phyloP scores from a whole-genome alignment of 2,329 filamentous ascomycete species.

The Paecilomyces sp. region DNA sequence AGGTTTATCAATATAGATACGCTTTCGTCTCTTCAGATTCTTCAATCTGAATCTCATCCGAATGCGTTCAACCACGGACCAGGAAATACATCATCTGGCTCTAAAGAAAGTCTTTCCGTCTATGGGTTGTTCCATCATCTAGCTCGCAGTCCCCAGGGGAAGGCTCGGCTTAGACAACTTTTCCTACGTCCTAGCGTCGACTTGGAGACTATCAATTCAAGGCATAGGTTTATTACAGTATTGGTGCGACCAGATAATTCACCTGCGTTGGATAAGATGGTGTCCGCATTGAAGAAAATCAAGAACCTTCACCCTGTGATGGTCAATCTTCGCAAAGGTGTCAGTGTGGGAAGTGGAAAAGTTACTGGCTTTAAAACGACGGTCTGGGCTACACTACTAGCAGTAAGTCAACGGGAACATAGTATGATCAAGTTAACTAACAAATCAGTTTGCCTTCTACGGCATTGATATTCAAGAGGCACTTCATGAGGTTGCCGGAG shows the following conservation, averaged over 20 bases:
- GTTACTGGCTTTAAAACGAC: conserved; percentile 54
- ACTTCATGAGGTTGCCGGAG: conserved; percentile 51
- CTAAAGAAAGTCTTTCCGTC: conserved; percentile 75
- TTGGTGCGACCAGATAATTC: conserved; percentile 64
- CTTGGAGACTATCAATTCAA: conserved; percentile 58
- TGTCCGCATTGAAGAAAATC: conserved; percentile 59
- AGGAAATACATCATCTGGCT: conserved; percentile 51
- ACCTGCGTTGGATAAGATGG: conserved; percentile 48
- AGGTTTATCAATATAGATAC: conserved; percentile 82
- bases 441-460: conserved; percentile 59
- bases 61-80: conserved; percentile 71
- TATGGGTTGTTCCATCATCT: conserved; percentile 75
- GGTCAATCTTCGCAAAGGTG: conserved; percentile 67
- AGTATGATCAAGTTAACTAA: conserved; percentile 5
- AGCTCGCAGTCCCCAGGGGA: conserved; percentile 73
- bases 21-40: conserved; percentile 73
- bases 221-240: conserved; percentile 61
- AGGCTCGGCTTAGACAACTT: conserved; percentile 62
- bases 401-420: conserved; percentile 26
- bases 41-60: conserved; percentile 75
- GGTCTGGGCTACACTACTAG: conserved; percentile 65
- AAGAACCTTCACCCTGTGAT: conserved; percentile 68
- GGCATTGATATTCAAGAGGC: conserved; percentile 62
- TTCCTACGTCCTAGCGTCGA: conserved; percentile 75
- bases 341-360: conserved; percentile 48